Conservation (phyloP, 2,329 filamentous ascomycete genomes). For the Ophidiomyces ophidiicola region DNA sequence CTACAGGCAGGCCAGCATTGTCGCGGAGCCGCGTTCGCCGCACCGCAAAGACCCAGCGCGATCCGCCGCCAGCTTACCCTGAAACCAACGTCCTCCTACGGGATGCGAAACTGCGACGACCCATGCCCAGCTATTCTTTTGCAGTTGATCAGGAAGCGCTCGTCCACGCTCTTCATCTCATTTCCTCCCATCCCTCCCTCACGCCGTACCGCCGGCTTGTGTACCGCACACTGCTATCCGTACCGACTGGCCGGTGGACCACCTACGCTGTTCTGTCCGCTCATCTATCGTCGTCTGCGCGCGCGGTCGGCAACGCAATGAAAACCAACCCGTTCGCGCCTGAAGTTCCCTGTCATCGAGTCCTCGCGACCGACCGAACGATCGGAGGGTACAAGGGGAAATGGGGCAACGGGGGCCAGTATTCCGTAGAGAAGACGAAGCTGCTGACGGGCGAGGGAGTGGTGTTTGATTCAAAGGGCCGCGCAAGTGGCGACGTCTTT, state of each 20-base stretch:
- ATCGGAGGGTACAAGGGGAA: constrained; percentile 43
- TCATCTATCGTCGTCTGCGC: constrained; percentile 56
- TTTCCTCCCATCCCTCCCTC: constrained; percentile 35
- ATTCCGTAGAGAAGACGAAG: constrained; percentile 32
- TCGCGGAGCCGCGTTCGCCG: not conserved
- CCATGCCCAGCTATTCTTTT: constrained; percentile 5
- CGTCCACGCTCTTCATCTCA: constrained; percentile 29
- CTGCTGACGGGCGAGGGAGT: constrained; percentile 35
- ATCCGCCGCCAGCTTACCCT: not conserved
- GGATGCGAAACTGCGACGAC: not conserved
- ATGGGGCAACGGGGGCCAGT: constrained; percentile 37
- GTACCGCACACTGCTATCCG: constrained; percentile 61
- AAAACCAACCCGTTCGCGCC: constrained; percentile 72
- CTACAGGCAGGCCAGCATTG: not conserved
- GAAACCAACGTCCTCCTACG: not conserved
- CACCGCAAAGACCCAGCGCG: constrained; percentile 4
- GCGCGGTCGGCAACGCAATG: constrained; percentile 67
- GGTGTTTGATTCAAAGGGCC: constrained; percentile 33
- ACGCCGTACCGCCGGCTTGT: constrained; percentile 44
- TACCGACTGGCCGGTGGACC: constrained; percentile 61
- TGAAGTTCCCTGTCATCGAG: constrained; percentile 67
- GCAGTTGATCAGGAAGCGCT: constrained; percentile 6
- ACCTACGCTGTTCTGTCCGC: constrained; percentile 64
- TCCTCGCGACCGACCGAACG: constrained; percentile 58
- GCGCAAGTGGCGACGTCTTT: constrained; percentile 28